Base-by-base conservation (phyloP, 2,329 filamentous ascomycete genomes). In the Ramularia endophylla region DNA sequence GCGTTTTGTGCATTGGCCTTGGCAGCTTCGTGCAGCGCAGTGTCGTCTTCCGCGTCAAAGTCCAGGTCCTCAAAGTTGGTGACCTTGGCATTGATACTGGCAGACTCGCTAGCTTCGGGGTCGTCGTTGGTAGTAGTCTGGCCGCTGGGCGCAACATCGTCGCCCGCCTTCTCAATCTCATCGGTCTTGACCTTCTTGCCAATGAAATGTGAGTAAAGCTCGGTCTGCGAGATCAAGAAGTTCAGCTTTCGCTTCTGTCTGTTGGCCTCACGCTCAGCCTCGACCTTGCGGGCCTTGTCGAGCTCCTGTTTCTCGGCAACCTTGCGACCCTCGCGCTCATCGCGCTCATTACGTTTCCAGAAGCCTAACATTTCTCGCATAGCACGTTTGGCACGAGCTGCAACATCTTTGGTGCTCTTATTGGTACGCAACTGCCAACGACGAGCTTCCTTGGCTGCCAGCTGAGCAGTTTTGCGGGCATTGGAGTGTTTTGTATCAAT, bases 291-390 rank as follows among this genome's bases (percentile, higher is more conserved):
- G 13, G 92, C 92, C 58, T 92, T 94, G 63, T 98, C 92, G 35
- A 98, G 78, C 68, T 97, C 92, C 64, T 95, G 88, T 63, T 84
- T 87, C 71, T 98, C 92, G 4, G 92, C 92, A 38, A 89, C 82
- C 70, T 95, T 94, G 54, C 92, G 83, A 51, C 94, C 73, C 63
- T 98, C 92, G 46, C 92, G 86, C 63, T 98, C 92, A 62, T 98
- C 92, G 39, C 90, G 85, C 65, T 98, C 92, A 63, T 98, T 98
- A 43, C 90, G 84, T 69, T 97, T 97, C 92, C 92, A 98, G 75
- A 97, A 98, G 43, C 86, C 81, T 78, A 95, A 92, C 92, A 98
- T 98, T 68, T 98, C 92, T 62, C 92, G 81, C 92, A 98, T 98
- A 45, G 90, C 90, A 53, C 92, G 85, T 74, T 98, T 98, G 44